phyloP scores from a whole-genome alignment of 1,284 basidiomycete genomes.

The Puccinia novopanici region DNA sequence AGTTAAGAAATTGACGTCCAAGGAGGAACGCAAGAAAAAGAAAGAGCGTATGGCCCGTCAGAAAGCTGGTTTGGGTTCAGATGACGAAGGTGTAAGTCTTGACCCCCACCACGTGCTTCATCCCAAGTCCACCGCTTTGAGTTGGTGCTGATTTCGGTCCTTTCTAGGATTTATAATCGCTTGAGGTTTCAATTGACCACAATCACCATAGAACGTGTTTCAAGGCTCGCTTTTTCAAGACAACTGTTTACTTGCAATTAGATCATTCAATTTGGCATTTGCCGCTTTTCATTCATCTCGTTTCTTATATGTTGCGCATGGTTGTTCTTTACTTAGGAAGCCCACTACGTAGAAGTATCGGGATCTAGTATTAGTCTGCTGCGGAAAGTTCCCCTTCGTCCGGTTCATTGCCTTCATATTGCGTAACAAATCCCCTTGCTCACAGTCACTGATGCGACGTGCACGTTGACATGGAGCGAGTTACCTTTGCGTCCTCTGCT shows the following conservation, averaged over 20 bases:
- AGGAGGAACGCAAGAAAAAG: conserved; percentile 83
- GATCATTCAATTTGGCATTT: neutral
- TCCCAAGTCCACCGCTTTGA: too few species aligned
- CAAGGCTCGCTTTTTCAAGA: neutral
- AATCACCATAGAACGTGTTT: neutral
- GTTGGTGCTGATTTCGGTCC: neutral
- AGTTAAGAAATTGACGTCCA: conserved; percentile 71
- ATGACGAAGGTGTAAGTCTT: conserved; percentile 47
- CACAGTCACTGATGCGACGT: neutral
- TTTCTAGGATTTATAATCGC: conserved; percentile 19
- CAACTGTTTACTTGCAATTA: neutral
- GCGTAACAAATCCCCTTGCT: neutral
- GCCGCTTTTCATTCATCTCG: neutral
- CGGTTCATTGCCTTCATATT: neutral
- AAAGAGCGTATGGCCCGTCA: conserved; percentile 79
- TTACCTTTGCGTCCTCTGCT: too few species aligned
- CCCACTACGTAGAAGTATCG: neutral
- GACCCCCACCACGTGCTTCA: neutral
- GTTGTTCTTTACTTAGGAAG: neutral
- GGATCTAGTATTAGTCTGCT: conserved; percentile 13
- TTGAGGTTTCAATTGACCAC: neutral
- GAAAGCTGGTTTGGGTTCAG: conserved; percentile 50
- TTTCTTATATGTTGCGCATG: conserved; percentile 5
- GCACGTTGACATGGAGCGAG: too few species aligned
- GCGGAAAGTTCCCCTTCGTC: neutral